Evolutionary conservation across 2,329 filamentous ascomycete genomes (phyloP).

Genomic region (Lasiodiplodia sp.): DNA sequence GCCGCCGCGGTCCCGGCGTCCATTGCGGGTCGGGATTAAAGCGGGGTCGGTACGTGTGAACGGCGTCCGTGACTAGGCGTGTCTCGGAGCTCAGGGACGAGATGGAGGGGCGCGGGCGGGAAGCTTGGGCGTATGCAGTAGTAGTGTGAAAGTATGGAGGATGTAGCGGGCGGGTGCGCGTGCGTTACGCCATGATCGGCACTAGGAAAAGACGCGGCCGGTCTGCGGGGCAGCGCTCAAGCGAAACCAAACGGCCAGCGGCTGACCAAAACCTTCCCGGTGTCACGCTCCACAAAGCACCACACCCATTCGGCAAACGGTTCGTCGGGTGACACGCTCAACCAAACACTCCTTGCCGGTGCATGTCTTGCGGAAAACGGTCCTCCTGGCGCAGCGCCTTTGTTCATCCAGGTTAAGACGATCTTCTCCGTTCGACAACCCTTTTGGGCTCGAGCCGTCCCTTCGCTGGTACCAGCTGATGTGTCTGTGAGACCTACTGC

Average conservation of each 20-base stretch:
- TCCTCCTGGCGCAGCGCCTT: not conserved
- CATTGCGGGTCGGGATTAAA: constrained; percentile 35
- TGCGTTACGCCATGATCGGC: constrained; percentile 19
- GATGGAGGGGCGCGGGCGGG: not conserved
- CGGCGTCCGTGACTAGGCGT: not conserved
- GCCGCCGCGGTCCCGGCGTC: constrained; percentile 32
- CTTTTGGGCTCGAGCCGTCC: not conserved
- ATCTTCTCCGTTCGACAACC: not conserved
- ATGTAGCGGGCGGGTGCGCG: not conserved
- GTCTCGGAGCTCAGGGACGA: not conserved
- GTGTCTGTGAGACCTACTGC: constrained; percentile 3
- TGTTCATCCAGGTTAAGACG: not conserved
- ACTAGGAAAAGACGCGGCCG: constrained; percentile 5
- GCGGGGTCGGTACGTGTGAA: not conserved
- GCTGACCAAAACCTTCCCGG: constrained; percentile 1
- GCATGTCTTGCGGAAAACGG: not conserved
- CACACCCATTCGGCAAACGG: constrained; percentile 4
- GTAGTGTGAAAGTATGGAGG: not conserved
- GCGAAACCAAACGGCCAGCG: not conserved
- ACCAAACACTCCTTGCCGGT: not conserved
- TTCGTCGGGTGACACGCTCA: constrained; percentile 1
- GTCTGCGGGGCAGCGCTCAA: not conserved
- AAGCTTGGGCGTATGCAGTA: not conserved
- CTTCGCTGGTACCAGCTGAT: constrained; percentile 10
- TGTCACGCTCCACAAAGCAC: constrained; percentile 2